Evolutionary conservation across 2,329 filamentous ascomycete genomes (phyloP), one percentile per base, ranked within the genome.

Genomic region (Tolypocladium guangdongense): DNA sequence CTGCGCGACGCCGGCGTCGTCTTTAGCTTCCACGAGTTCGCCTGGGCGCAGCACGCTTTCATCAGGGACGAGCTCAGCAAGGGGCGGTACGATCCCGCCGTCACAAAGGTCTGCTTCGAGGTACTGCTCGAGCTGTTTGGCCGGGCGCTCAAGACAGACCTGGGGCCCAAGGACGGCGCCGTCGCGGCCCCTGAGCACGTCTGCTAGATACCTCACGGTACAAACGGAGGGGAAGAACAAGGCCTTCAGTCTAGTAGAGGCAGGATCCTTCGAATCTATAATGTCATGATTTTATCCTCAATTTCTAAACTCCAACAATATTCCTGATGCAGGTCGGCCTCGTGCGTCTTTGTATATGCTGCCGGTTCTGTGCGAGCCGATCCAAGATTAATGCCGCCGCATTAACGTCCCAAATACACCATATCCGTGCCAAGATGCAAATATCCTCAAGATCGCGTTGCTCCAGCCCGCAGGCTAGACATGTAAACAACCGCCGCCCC

Each of bases 21-120:
- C 11, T 91, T 92, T 63, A 86, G 82, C 64, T 96, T 89, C 67
- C 90, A 93, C 71, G 91, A 96, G 72, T 83, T 88, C 59, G 88
- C 89, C n/a, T 92, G 89, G 83, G 90, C 91, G 4, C 91, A 96
- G 70, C 91, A 95, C 73, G 91, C 91, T 6, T 96, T 96, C 66
- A 95, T 96, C 67, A 80, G 91, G 20, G 91, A 96, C 64, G 91
- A 96, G 74, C 75, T 93, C 55, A 90, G 87, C 69, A 96, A 96
- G 72, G 91, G 90, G n/a, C 79, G 91, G 30, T 96, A 96, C 64
- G 91, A 96, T 66, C 88, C 91, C 1, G 89, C 88, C 22, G 78
- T 96, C 54, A 83, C 84, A 4, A 92, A 90, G 65, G 81, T 92
- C 37, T 96, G 91, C 73, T 96, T 95, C 66, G 88, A 95, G 75